Percentiles rank a stretch among this genome's conserved stretches.
Evolutionary conservation across 495 filamentous ascomycete species (phyloP).

Genomic region (Gamarada debralockiae): DNA sequence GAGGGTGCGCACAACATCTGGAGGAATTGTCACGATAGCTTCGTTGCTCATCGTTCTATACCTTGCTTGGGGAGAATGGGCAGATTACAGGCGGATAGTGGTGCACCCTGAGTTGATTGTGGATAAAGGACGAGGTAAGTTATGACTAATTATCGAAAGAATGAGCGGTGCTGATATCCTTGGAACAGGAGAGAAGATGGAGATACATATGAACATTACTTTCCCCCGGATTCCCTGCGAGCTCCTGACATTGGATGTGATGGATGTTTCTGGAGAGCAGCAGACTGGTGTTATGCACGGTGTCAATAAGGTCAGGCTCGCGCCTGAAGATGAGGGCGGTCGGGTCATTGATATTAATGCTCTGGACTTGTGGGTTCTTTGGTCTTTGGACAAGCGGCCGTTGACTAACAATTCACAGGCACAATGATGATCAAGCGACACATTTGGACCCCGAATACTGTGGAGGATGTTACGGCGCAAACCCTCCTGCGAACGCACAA

Average conservation of each 20-base stretch:
- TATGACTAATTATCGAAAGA: neutral
- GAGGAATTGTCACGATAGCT: constrained; percentile 89
- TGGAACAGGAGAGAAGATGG: constrained; percentile 83
- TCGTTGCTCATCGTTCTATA: constrained; percentile 83
- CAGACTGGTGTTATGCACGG: constrained; percentile 92
- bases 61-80: constrained; percentile 93
- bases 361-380: constrained; percentile 59
- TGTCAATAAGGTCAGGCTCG: constrained; percentile 80
- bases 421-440: constrained; percentile 58
- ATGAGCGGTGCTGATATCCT: constrained; percentile 6
- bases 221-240: constrained; percentile 95
- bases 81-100: constrained; percentile 81
- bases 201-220: constrained; percentile 96
- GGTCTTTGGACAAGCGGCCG: neutral
- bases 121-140: constrained; percentile 88
- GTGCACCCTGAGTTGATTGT: constrained; percentile 92
- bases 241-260: constrained; percentile 92
- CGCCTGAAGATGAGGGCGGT: constrained; percentile 67
- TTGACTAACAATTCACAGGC: constrained; percentile 37
- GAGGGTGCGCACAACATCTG: constrained; percentile 92
- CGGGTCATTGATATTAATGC: constrained; percentile 70
- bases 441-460: constrained; percentile 93
- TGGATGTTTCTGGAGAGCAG: constrained; percentile 97
- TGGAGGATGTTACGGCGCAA: constrained; percentile 87
- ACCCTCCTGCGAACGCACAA: constrained; percentile 58